These are phyloP conservation scores for Trametes versicolor DNA, from an alignment of 1,284 basidiomycete species.

Conservation along the genomic window DNA sequence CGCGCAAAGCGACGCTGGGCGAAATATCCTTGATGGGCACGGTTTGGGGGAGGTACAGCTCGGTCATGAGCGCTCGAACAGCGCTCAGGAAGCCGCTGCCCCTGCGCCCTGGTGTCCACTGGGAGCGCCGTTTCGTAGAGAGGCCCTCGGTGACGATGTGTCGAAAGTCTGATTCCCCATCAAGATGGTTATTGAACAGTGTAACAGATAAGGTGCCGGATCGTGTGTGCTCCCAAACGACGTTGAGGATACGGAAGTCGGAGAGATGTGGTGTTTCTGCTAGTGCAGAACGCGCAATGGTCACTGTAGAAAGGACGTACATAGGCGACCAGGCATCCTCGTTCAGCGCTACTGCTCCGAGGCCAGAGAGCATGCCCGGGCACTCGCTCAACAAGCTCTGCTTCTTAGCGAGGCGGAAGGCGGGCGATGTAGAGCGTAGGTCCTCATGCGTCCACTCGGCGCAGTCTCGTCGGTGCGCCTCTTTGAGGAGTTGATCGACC, in stretches of 20 bases:
- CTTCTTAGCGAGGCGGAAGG: slow-evolving; percentile 6
- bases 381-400: slow-evolving; percentile 7
- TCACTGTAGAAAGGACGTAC: slow-evolving; percentile 25
- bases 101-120: slow-evolving; percentile 4
- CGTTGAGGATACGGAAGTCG: slow-evolving; percentile 11
- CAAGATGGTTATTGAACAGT: slow-evolving; percentile 29
- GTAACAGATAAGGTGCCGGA: slow-evolving; percentile 11
- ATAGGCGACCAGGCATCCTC: slow-evolving; percentile 18
- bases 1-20: slow-evolving; percentile 3
- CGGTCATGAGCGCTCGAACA: slow-evolving; percentile 5
- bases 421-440: slow-evolving; percentile 1
- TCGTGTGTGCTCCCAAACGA: slow-evolving; percentile 21
- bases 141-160: slow-evolving; percentile 11
- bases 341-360: neutral
- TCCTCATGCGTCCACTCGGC: slow-evolving; percentile 27
- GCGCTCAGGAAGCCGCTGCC: slow-evolving; percentile 19
- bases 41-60: neutral
- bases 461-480: slow-evolving; percentile 9
- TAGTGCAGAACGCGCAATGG: slow-evolving; percentile 10
- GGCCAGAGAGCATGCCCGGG: slow-evolving; percentile 28
- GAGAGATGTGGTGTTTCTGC: slow-evolving; percentile 1
- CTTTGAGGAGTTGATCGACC: slow-evolving; percentile 20
- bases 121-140: slow-evolving; percentile 7
- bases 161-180: neutral
- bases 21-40: neutral